Base-by-base conservation (phyloP, 169 alveolate genomes). In the Babesia sp. region DNA sequence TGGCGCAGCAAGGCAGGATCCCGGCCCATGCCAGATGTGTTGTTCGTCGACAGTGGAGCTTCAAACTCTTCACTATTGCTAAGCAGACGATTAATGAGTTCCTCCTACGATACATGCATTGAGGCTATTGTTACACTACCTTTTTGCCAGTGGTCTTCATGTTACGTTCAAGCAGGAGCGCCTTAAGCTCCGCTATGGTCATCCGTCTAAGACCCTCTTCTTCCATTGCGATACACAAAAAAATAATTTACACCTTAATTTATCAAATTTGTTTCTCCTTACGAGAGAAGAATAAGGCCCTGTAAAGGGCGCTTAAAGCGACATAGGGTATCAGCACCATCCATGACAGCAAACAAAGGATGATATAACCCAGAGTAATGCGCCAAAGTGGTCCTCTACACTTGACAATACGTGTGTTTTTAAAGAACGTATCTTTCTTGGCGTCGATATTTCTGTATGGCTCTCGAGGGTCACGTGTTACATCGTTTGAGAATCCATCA, bases 111-210 rank as follows among this genome's bases (percentile, higher is more conserved):
- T 12, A 57, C 3, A 34, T 33, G n/a, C 22, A 34, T 7, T 12
- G 2, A n/a, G 14, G 31, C 20, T 9, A 24, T n/a, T 0, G 37
- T 16, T 11, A 14, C 16, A 20, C 18, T 57, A 79, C 87, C 75
- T 73, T 69, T 36, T 68, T 79, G 36, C 87, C 87, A n/a, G 66
- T 57, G 50, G 87, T 79, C 44, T 69, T 68, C 24, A 79, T 75
- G 41, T 44, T 33, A 14, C 51, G 34, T 42, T 68, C 69, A 1
- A 57, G 7, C 53, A 79, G 70, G 42, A 58, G 45, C 7, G 77
- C 81, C 37, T 60, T 74, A 9, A 79, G 57, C 63, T 79, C 87
- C 18, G 76, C 74, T 20, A 79, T 14, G 20, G 83, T 70, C 83
- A 33, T 79, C 12, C 70, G 69, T n/a, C 63, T 41, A 28, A 76